These are phyloP conservation scores for Truncatella angustata DNA, from an alignment of 2,329 filamentous ascomycete genomes.

Conservation along the genomic window DNA sequence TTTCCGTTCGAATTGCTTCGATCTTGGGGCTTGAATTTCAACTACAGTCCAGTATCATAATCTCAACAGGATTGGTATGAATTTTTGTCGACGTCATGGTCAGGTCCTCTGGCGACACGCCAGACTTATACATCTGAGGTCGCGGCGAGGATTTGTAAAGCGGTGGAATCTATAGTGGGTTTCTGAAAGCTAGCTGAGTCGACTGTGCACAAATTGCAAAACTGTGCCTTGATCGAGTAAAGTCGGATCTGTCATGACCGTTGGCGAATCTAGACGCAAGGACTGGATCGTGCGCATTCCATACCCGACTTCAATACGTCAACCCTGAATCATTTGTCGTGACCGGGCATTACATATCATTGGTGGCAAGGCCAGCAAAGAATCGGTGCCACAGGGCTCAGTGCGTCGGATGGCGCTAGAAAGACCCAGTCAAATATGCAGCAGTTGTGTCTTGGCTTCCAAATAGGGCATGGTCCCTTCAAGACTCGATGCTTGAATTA, in stretches of 20 bases:
- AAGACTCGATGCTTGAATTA: background rate
- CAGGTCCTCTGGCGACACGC: too few species aligned
- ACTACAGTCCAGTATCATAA: background rate
- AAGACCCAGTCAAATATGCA: constrained; percentile 9
- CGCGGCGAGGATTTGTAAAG: background rate
- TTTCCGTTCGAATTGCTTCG: background rate
- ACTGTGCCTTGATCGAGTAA: background rate
- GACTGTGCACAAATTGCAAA: background rate
- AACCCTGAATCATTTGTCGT: background rate
- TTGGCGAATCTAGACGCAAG: background rate
- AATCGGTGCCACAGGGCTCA: background rate
- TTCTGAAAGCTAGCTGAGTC: background rate
- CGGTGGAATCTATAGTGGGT: background rate
- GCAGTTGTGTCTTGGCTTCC: constrained; percentile 18
- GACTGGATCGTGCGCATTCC: background rate
- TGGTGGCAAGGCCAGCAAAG: background rate
- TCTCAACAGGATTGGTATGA: background rate
- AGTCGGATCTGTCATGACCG: background rate
- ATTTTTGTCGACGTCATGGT: background rate
- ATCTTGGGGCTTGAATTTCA: background rate
- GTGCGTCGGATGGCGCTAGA: background rate
- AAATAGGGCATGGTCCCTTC: constrained; percentile 6
- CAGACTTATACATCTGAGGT: background rate
- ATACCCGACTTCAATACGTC: background rate
- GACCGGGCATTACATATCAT: background rate